Evolutionary conservation across 306 rosid genomes (phyloP).

Genomic region (Glycyrrhiza uralensis): DNA sequence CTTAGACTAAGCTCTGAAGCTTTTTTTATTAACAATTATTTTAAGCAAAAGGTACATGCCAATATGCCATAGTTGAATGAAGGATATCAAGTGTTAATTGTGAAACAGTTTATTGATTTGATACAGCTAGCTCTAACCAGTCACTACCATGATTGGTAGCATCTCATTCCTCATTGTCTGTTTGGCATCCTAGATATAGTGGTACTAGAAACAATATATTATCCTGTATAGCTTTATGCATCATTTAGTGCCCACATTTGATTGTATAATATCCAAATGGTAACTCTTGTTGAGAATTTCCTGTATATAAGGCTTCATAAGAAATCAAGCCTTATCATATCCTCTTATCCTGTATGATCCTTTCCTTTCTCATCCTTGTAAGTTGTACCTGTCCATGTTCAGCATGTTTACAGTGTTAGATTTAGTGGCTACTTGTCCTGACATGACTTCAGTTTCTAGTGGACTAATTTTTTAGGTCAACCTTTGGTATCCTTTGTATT

Average conservation of each 20-base stretch:
- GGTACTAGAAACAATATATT: not conserved
- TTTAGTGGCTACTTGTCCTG: not conserved
- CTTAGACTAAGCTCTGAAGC: not conserved
- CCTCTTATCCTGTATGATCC: not conserved
- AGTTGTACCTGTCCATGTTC: not conserved
- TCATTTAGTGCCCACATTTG: not conserved
- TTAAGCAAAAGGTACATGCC: not conserved
- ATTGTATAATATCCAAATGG: not conserved
- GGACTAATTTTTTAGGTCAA: not conserved
- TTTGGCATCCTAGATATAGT: not conserved
- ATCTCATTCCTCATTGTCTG: not conserved
- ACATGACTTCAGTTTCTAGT: not conserved
- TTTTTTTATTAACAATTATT: not conserved
- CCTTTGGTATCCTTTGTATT: not conserved
- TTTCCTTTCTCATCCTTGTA: not conserved
- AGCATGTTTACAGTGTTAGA: not conserved
- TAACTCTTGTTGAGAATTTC: not conserved
- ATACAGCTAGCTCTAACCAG: not conserved
- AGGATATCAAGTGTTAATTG: not conserved
- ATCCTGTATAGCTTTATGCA: not conserved
- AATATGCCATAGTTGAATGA: not conserved
- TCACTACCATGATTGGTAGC: not conserved
- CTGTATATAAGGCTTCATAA: not conserved
- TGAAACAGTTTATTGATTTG: slow-evolving; percentile 2
- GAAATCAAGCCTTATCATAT: not conserved